These are phyloP conservation scores for Penicillium odoratum DNA, from an alignment of 495 filamentous ascomycete species.

Conservation along the genomic window DNA sequence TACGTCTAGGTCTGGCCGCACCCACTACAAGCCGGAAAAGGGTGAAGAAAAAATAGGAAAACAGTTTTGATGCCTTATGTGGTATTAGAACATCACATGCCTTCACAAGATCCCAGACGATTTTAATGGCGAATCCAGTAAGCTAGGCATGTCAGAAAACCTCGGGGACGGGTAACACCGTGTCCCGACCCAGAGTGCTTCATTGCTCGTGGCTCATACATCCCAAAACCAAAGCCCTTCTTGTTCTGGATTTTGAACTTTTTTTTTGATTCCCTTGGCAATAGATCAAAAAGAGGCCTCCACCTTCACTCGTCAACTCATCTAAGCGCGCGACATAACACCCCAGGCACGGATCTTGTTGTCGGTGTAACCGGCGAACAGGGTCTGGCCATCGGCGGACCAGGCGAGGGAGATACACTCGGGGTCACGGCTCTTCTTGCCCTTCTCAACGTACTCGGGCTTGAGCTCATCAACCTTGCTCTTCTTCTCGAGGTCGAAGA, in stretches of 20 bases:
- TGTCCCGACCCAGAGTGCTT: slow-evolving; percentile 34
- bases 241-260: slow-evolving; percentile 36
- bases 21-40: background rate
- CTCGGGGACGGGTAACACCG: slow-evolving; percentile 20
- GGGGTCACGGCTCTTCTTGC: slow-evolving; percentile 98
- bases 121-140: slow-evolving; percentile 38
- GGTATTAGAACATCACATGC: slow-evolving; percentile 49
- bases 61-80: slow-evolving; percentile 42
- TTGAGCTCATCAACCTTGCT: slow-evolving; percentile 99
- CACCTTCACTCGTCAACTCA: slow-evolving; percentile 29
- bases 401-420: slow-evolving; percentile 97
- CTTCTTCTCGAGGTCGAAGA: slow-evolving; percentile 99
- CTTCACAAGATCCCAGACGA: slow-evolving; percentile 40
- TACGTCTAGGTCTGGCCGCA: background rate
- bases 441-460: slow-evolving; percentile 93
- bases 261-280: slow-evolving; percentile 35
- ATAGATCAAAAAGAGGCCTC: slow-evolving; percentile 38
- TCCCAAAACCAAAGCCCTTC: slow-evolving; percentile 48
- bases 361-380: slow-evolving; percentile 99
- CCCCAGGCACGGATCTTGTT: slow-evolving; percentile 99
- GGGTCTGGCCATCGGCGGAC: slow-evolving; percentile 96
- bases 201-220: slow-evolving; percentile 55
- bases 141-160: slow-evolving; percentile 44
- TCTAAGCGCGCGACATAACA: slow-evolving; percentile 74
- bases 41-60: slow-evolving; percentile 31